A percentile compares a stretch with the other conserved stretches of the same genome.
These are phyloP conservation scores for Phytomonas serpens DNA, from an alignment of 208 protist species.

Conservation along the genomic window DNA sequence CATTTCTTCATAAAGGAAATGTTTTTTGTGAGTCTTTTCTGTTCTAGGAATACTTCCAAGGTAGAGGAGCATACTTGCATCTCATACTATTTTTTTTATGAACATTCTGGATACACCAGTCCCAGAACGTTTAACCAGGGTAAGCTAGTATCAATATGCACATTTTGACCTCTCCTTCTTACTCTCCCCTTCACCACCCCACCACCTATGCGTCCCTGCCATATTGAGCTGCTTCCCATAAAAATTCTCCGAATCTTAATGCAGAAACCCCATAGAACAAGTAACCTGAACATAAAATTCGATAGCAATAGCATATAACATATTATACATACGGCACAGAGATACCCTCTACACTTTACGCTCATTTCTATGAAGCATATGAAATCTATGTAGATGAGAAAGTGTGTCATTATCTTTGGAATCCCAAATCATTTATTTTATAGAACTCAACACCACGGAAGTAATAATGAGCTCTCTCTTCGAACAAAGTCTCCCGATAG, in stretches of 20 bases:
- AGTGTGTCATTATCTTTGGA: not conserved
- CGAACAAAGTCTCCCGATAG: not conserved
- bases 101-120: not conserved
- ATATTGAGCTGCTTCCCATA: not conserved
- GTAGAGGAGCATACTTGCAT: constrained; percentile 43
- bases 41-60: constrained; percentile 20
- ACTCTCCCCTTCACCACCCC: too few species aligned
- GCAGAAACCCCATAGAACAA: not conserved
- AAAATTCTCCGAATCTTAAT: not conserved
- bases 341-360: not conserved
- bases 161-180: not conserved
- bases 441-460: not conserved
- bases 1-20: constrained; percentile 48
- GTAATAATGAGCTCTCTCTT: not conserved
- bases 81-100: constrained; percentile 10
- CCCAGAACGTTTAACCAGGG: not conserved
- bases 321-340: not conserved
- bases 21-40: not conserved
- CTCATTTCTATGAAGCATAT: not conserved
- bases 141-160: not conserved
- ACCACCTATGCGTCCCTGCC: not conserved
- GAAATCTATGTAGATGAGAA: not conserved
- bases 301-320: not conserved
- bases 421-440: not conserved
- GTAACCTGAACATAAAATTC: not conserved